phyloP scores from a whole-genome alignment of 345 rosid species.

The Cardamine occulta region DNA sequence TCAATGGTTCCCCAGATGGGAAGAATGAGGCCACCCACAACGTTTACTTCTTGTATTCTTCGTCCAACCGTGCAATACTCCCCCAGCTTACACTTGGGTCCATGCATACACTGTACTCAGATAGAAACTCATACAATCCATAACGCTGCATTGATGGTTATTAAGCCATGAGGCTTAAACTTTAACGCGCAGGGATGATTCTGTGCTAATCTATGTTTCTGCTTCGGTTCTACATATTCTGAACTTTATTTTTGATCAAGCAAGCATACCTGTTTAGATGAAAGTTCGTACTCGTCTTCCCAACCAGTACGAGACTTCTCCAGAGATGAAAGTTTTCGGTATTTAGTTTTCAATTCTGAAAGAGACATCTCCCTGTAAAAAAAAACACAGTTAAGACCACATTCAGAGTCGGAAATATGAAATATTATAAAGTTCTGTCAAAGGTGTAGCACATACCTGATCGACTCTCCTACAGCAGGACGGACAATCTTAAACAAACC shows the following conservation, averaged over 20 bases:
- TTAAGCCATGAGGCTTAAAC: neutral
- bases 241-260: neutral
- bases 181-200: neutral
- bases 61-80: conserved; percentile 95
- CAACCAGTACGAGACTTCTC: conserved; percentile 84
- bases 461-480: conserved; percentile 93
- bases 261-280: conserved; percentile 83
- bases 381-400: conserved; percentile 11
- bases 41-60: conserved; percentile 89
- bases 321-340: conserved; percentile 67
- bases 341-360: conserved; percentile 79
- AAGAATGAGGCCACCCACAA: conserved; percentile 96
- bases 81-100: conserved; percentile 89
- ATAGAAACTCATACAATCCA: conserved; percentile 23
- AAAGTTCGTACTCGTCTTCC: conserved; percentile 95
- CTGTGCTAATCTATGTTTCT: conserved; percentile 9
- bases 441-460: conserved; percentile 58
- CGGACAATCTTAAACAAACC: conserved; percentile 87
- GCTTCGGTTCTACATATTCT: conserved; percentile 7
- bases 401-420: conserved; percentile 20
- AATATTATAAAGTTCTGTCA: conserved; percentile 8
- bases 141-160: neutral
- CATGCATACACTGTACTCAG: conserved; percentile 92
- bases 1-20: conserved; percentile 98
- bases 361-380: conserved; percentile 81